Conservation (phyloP, 495 filamentous ascomycete genomes). For the Penicillium pancosmium region DNA sequence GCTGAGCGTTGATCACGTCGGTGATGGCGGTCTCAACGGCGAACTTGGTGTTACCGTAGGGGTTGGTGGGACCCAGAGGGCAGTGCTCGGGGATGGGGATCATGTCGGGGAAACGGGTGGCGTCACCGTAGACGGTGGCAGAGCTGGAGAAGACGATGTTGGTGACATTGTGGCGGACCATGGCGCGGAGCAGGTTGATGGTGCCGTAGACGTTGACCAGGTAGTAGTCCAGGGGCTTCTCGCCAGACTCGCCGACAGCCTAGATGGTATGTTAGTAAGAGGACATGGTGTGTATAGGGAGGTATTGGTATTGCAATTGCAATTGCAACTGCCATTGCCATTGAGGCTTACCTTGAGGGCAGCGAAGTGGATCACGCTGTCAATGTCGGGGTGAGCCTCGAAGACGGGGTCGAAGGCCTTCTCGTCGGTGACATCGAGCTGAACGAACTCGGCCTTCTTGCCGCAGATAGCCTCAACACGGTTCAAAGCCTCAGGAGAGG, state of each 20-base stretch:
- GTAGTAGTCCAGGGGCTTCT: constrained; percentile 98
- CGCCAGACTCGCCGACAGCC: constrained; percentile 95
- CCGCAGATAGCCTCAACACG: constrained; percentile 92
- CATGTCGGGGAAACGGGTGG: constrained; percentile 95
- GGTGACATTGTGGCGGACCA: constrained; percentile 84
- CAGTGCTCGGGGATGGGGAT: constrained; percentile 98
- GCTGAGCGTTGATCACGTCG: constrained; percentile 85
- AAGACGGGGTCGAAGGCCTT: constrained; percentile 85
- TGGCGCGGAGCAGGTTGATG: constrained; percentile 82
- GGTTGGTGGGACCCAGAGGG: constrained; percentile 94
- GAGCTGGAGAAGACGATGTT: constrained; percentile 99
- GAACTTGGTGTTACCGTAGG: constrained; percentile 94
- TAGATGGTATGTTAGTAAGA: not conserved
- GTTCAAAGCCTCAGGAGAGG: constrained; percentile 82
- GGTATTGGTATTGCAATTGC: too few species aligned
- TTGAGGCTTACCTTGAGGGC: constrained; percentile 78
- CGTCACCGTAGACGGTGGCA: constrained; percentile 96
- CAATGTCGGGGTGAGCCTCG: constrained; percentile 84
- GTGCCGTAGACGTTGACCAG: constrained; percentile 93
- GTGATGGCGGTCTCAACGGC: constrained; percentile 89
- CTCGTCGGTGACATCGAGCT: constrained; percentile 87
- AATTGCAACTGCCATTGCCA: too few species aligned
- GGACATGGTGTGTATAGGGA: not conserved
- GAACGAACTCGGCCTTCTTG: constrained; percentile 82
- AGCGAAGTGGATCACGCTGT: constrained; percentile 98